A percentile compares a stretch with the other conserved stretches of the same genome.
These are phyloP conservation scores for Pyrenophora teres DNA, from an alignment of 2,329 filamentous ascomycete species.

Conservation along the genomic window DNA sequence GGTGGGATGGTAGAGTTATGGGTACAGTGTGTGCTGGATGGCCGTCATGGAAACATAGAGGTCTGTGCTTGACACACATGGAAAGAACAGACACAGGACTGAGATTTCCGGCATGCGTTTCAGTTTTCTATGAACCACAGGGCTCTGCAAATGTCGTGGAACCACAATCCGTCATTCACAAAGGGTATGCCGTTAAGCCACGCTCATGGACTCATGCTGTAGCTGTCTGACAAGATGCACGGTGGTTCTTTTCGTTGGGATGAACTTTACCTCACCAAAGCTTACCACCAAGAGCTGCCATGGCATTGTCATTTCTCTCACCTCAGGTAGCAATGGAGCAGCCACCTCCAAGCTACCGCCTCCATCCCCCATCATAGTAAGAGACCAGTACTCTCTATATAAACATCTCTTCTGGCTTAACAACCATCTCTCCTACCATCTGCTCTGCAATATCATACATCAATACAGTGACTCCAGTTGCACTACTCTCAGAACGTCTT, in stretches of 20 bases:
- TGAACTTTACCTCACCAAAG: constrained; percentile 1
- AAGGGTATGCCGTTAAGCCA: too few relatives aligned
- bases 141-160: too few relatives aligned
- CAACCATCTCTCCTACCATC: not conserved
- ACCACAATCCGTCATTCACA: too few relatives aligned
- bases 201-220: too few relatives aligned
- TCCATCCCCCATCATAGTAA: not conserved
- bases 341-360: not conserved
- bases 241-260: not conserved
- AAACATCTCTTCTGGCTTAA: not conserved
- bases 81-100: not conserved
- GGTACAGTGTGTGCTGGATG: too few relatives aligned
- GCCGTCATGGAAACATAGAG: too few relatives aligned
- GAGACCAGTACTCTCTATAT: not conserved
- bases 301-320: constrained; percentile 5
- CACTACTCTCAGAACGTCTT: too few relatives aligned
- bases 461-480: not conserved
- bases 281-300: not conserved
- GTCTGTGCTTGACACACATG: too few relatives aligned
- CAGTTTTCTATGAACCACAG: too few relatives aligned
- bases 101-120: too few relatives aligned
- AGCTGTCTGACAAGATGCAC: too few relatives aligned
- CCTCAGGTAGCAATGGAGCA: not conserved
- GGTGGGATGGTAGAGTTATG: too few relatives aligned
- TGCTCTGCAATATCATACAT: not conserved